Evolutionary conservation across 805 yeast species (phyloP), one percentile per base, ranked within the genome.

Genomic region (Hanseniaspora vineae): DNA sequence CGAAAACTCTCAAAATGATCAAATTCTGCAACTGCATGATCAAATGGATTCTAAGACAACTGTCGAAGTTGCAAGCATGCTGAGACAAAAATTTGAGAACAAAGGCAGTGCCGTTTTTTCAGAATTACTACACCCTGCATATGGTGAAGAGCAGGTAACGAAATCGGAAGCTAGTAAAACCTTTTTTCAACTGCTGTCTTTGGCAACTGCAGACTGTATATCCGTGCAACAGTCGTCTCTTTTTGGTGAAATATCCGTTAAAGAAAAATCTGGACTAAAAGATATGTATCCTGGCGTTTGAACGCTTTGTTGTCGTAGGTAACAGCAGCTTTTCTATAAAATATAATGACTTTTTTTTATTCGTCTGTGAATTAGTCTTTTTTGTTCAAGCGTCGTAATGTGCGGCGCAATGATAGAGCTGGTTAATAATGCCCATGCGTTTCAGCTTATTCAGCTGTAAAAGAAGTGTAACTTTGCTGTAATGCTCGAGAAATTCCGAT

Each of bases 151-250:
- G 31, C 33, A 44, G 37, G 47, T 52, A 10, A 50, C 60, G 10
- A 60, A 50, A 49, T 48, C 45, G 14, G 60, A 57, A 42, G 66
- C 62, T 1, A 55, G 63, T 46, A 54, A 50, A 39, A 52, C 84
- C 47, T 88, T 88, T 64, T 88, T 87, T 57, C 95, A 88, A 60
- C 61, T 88, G 59, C 69, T 88, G 54, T 90, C 87, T 3, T 69
- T 88, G 49, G 94, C 94, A 1, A 81, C 92, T 6, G 71, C 78
- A 42, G 88, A 82, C 54, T 80, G 90, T 47, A 66, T 88, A 43
- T 66, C 68, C 14, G 62, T 87, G 40, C 64, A 75, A 35, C 95
- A 86, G 65, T 69, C 71, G 8, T 67, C 66, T 39, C 55, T 81
- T 18, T 85, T 80, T 53, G 81, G 80, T 4, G 76, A 73, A 37